Evolutionary conservation across 352 stramenopile genomes (phyloP), one percentile per base, ranked within the genome.

Genomic region (Globisporangium nunn): DNA sequence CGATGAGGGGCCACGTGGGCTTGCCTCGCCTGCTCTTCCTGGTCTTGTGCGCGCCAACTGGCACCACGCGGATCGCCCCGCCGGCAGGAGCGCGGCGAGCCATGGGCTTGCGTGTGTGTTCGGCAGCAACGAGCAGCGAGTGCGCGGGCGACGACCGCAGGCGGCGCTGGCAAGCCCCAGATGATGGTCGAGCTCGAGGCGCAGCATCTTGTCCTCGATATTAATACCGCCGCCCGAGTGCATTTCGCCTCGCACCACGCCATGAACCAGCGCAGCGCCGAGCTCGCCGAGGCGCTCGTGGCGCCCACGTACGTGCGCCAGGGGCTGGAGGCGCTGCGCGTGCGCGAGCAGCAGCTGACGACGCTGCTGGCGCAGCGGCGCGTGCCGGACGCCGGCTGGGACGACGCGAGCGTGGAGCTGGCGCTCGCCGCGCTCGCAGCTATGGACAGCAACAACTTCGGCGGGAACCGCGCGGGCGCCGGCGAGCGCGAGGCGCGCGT

Each of bases 401-500:
- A 97, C 59, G 91, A 97, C 23, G 65, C 71, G 45, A 87, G 73
- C 41, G 81, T 98, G 40, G 87, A 97, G 65, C 62, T 85, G 61
- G 69, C 97, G 44, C 73, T 98, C 58, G 71, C 85, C 46, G 81
- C 92, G 61, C 71, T 97, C 49, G 79, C 88, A 35, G 67, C 87
- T 50, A 96, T 98, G 89, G 93, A 98, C 72, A 96, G 81, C 75
- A 98, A 98, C 76, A 98, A 98, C 70, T 97, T 98, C 69, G 62
- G 66, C 51, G 72, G 71, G 35, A 96, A 93, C 1, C 44, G 44
- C 61, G 73, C 90, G 23, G 97, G 97, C 40, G 95, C 96, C 14
- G 97, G 97, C 15, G 97, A 99, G 76, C 87, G 97, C 44, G 97
- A 99, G 73, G 97, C 93, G 51, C 83, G 97, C 35, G 87, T 99